Conservation (phyloP, 495 filamentous ascomycete genomes). For the Schizothecium vesticola region DNA sequence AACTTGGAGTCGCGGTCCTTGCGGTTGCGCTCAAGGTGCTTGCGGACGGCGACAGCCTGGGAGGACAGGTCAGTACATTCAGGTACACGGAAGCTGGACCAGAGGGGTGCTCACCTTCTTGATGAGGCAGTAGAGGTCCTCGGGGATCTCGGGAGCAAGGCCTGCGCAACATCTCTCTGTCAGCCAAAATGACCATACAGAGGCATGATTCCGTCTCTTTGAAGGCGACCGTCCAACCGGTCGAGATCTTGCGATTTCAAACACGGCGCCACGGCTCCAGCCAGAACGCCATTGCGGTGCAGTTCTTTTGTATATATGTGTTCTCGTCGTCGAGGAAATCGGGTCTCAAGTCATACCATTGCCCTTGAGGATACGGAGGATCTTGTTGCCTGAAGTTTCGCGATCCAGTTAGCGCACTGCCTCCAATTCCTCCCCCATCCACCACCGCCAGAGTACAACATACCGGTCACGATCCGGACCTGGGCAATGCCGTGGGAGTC, state of each 20-base stretch:
- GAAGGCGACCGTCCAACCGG: neutral
- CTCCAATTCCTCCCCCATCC: neutral
- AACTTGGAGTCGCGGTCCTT: slow-evolving; percentile 99
- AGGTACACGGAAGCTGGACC: neutral
- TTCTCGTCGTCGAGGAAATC: slow-evolving; percentile 7
- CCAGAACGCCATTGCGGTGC: neutral
- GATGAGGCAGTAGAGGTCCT: slow-evolving; percentile 97
- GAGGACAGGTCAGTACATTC: slow-evolving; percentile 4
- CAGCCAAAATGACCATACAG: slow-evolving; percentile 93
- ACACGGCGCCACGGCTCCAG: neutral
- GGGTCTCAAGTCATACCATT: slow-evolving; percentile 39
- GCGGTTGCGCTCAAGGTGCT: slow-evolving; percentile 99
- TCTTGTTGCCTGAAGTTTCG: slow-evolving; percentile 79
- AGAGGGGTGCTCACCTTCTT: slow-evolving; percentile 70
- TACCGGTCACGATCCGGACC: slow-evolving; percentile 95
- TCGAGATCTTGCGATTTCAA: slow-evolving; percentile 5
- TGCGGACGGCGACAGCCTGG: slow-evolving; percentile 95
- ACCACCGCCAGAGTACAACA: slow-evolving; percentile 24
- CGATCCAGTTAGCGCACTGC: slow-evolving; percentile 16
- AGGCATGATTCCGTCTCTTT: slow-evolving; percentile 49
- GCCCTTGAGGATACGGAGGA: slow-evolving; percentile 95
- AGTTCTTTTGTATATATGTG: neutral
- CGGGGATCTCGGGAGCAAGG: slow-evolving; percentile 93
- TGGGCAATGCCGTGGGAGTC: slow-evolving; percentile 96
- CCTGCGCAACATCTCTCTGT: slow-evolving; percentile 89